Conservation (phyloP, 2,329 filamentous ascomycete genomes). For the Nothomitra cinnamomea region DNA sequence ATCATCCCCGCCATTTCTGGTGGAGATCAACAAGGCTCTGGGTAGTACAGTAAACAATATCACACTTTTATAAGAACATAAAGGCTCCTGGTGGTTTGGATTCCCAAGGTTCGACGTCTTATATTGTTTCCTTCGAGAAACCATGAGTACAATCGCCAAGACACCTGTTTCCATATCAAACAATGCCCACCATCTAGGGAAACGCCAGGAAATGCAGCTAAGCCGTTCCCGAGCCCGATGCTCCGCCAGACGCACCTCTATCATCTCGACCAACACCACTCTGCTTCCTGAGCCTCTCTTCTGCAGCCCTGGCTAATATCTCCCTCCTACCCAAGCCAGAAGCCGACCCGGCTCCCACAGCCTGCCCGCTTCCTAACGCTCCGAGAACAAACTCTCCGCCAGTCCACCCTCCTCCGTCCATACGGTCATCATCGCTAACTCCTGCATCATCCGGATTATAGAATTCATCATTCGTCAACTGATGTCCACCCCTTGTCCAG, state of each 20-base stretch:
- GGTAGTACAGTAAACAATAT: too few relatives aligned
- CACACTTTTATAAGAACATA: too few relatives aligned
- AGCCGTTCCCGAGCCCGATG: not conserved
- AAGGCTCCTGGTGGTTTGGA: too few relatives aligned
- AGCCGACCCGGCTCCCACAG: conserved; percentile 19
- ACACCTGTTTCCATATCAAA: too few relatives aligned
- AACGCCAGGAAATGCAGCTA: not conserved
- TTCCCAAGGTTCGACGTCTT: too few relatives aligned
- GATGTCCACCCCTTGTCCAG: conserved; percentile 52
- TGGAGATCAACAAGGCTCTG: not conserved
- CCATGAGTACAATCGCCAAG: too few relatives aligned
- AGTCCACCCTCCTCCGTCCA: conserved; percentile 60
- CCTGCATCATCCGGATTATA: conserved; percentile 40
- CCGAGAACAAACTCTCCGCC: conserved; percentile 65
- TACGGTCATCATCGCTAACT: conserved; percentile 32
- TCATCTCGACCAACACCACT: conserved; percentile 14
- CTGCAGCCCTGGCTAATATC: conserved; percentile 55
- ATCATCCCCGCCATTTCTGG: not conserved
- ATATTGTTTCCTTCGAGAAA: too few relatives aligned
- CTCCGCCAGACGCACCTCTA: not conserved
- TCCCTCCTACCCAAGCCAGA: conserved; percentile 45
- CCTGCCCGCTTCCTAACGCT: conserved; percentile 19
- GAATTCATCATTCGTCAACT: conserved; percentile 40
- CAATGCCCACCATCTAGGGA: not conserved
- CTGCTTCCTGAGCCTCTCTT: conserved; percentile 43